These are phyloP conservation scores for Penstemon newberryi DNA, from an alignment of 257 asterid genomes.

Conservation along the genomic window DNA sequence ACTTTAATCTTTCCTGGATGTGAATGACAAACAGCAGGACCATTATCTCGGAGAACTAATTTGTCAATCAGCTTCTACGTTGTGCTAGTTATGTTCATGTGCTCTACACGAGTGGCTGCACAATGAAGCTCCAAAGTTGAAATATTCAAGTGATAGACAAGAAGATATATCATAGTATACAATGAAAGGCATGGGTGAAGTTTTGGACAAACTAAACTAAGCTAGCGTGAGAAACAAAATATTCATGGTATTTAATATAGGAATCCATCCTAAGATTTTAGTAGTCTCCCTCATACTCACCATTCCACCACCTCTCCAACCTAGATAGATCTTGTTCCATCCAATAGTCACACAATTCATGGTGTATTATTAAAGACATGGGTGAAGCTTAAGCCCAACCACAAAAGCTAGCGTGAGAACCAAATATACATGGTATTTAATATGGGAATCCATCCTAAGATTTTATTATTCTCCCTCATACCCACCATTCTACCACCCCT, in stretches of 20 bases:
- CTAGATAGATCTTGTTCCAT: background rate
- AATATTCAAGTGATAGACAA: background rate
- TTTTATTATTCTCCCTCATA: background rate
- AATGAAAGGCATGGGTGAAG: background rate
- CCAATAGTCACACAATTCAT: background rate
- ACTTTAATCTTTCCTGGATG: background rate
- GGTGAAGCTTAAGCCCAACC: background rate
- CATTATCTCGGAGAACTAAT: background rate
- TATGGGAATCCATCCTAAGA: background rate
- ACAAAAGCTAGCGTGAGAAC: background rate
- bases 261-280: background rate
- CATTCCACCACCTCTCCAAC: background rate
- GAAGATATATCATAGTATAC: background rate
- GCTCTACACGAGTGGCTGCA: background rate
- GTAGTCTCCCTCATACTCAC: background rate
- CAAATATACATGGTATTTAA: background rate
- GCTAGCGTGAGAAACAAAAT: background rate
- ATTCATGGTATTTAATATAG: background rate
- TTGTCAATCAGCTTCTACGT: background rate
- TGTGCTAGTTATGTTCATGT: background rate
- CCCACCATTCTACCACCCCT: background rate
- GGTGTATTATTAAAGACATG: background rate
- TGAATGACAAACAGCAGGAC: background rate
- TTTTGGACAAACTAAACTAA: background rate
- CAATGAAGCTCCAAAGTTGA: background rate